Evolutionary conservation across 345 rosid species (phyloP).

Genomic region (Lepidium didymum): DNA sequence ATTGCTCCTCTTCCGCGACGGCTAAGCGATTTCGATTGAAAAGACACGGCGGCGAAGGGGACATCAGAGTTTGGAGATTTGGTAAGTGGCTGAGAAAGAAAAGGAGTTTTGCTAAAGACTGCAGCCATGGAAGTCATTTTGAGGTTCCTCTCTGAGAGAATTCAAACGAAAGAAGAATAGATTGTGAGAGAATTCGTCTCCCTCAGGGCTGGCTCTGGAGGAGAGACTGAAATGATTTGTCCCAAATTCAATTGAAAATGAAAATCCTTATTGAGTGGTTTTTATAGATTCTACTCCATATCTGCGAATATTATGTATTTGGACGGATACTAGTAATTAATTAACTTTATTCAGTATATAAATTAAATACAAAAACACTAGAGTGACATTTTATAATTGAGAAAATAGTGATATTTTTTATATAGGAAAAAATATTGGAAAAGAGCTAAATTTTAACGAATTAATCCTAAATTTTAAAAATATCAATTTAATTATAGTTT

Average conservation of each 20-base stretch:
- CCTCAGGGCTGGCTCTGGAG: neutral
- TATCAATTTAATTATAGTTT: no score
- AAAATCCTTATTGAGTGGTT: neutral
- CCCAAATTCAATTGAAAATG: conserved; percentile 11
- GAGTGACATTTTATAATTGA: no score
- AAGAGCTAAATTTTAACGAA: no score
- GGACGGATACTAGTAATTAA: neutral
- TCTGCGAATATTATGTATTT: neutral
- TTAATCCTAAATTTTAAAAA: no score
- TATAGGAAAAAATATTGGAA: no score
- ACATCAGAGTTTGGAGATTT: conserved; percentile 36
- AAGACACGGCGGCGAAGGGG: conserved; percentile 33
- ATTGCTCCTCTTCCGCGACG: conserved; percentile 12
- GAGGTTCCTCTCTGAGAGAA: neutral
- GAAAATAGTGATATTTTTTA: no score
- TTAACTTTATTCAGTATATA: neutral
- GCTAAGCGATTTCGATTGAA: conserved; percentile 15
- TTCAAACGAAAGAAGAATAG: no score
- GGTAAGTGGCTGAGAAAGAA: conserved; percentile 36
- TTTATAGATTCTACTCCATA: conserved; percentile 8
- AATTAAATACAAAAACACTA: neutral
- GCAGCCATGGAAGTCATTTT: conserved; percentile 66
- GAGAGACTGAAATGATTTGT: neutral
- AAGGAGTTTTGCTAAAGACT: conserved; percentile 30
- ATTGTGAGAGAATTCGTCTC: no score